These are phyloP conservation scores for Vicia villosa DNA, from an alignment of 306 rosid species.

Conservation along the genomic window DNA sequence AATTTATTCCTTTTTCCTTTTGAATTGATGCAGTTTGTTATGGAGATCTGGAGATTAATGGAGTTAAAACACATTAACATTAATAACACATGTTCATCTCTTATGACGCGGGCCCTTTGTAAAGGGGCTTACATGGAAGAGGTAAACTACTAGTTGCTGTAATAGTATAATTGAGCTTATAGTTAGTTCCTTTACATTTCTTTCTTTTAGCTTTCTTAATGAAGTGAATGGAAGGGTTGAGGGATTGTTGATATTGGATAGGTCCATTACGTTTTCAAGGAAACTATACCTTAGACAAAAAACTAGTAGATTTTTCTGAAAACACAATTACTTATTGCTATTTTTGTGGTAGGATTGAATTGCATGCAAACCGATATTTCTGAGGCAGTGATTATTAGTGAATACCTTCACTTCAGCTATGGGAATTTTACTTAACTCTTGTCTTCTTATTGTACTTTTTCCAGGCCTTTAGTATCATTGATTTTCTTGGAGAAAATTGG, in stretches of 20 bases:
- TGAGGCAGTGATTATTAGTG: slow-evolving; percentile 20
- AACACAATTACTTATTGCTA: slow-evolving; percentile 12
- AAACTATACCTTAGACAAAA: background rate
- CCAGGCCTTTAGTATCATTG: slow-evolving; percentile 74
- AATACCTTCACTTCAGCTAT: slow-evolving; percentile 23
- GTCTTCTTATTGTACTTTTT: slow-evolving; percentile 32
- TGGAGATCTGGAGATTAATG: slow-evolving; percentile 85
- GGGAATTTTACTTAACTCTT: slow-evolving; percentile 26
- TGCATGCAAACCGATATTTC: slow-evolving; percentile 4
- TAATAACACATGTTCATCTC: slow-evolving; percentile 50
- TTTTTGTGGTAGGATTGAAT: slow-evolving; percentile 15
- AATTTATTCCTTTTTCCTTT: slow-evolving; percentile 21
- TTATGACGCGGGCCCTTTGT: slow-evolving; percentile 68
- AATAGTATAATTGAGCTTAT: slow-evolving; percentile 13
- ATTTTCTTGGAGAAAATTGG: slow-evolving; percentile 57
- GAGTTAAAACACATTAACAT: slow-evolving; percentile 54
- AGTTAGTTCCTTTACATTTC: slow-evolving; percentile 15
- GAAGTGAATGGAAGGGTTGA: slow-evolving; percentile 16
- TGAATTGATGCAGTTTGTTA: slow-evolving; percentile 64
- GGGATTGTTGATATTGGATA: slow-evolving; percentile 9
- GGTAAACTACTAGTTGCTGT: slow-evolving; percentile 49
- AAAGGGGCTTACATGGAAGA: slow-evolving; percentile 70
- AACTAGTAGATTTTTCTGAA: slow-evolving; percentile 6
- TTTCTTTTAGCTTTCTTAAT: slow-evolving; percentile 16
- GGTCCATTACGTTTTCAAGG: slow-evolving; percentile 20